A percentile compares a stretch with the other conserved stretches of the same genome.
phyloP scores from a whole-genome alignment of 192 early-diverging fungal species.

The Linnemannia exigua region DNA sequence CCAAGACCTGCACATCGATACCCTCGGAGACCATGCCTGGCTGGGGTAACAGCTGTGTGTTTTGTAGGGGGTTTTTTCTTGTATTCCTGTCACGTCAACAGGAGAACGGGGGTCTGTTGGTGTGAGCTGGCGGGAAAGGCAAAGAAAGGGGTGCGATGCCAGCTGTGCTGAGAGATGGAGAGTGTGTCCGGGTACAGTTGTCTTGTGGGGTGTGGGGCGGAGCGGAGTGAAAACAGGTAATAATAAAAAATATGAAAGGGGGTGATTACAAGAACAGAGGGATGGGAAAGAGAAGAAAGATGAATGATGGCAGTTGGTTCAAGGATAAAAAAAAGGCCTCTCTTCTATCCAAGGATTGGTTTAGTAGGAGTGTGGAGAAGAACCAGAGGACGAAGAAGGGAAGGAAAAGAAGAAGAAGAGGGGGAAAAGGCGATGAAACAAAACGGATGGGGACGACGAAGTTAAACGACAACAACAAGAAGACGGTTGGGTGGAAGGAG shows the following conservation, averaged over 20 bases:
- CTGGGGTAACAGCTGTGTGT: not conserved
- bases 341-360: too few species aligned
- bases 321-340: too few species aligned
- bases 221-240: constrained; percentile 3
- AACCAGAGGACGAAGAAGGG: not conserved
- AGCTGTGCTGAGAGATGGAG: not conserved
- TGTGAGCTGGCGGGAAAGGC: not conserved
- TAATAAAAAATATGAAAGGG: not conserved
- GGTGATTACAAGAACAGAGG: not conserved
- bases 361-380: too few species aligned
- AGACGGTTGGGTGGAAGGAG: not conserved
- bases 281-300: not conserved
- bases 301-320: too few species aligned
- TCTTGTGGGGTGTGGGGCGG: constrained; percentile 1
- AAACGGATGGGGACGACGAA: not conserved
- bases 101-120: not conserved
- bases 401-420: not conserved
- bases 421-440: not conserved
- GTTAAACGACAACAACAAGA: not conserved
- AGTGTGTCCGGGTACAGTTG: not conserved
- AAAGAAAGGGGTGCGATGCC: not conserved
- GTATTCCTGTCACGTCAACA: not conserved
- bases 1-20: constrained; percentile 54
- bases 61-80: not conserved
- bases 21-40: constrained; percentile 47